These are phyloP conservation scores for Wickerhamiella shivajii DNA, from an alignment of 805 yeast species.

Conservation along the genomic window DNA sequence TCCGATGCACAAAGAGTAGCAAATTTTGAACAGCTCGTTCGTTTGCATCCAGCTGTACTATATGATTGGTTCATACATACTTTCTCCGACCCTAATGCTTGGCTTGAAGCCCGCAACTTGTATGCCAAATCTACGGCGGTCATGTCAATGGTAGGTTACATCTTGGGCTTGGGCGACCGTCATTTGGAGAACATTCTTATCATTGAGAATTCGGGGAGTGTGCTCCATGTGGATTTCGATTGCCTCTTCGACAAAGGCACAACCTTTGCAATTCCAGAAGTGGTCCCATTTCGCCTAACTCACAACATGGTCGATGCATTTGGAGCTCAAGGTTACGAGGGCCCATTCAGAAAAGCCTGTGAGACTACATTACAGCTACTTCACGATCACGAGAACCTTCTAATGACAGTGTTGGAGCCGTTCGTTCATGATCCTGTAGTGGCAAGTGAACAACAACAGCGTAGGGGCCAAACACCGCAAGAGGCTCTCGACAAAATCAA, in stretches of 20 bases:
- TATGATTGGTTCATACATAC: constrained; percentile 79
- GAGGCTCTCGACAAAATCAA: constrained; percentile 56
- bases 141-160: constrained; percentile 93
- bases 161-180: constrained; percentile 89
- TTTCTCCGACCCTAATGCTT: constrained; percentile 75
- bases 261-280: constrained; percentile 64
- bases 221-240: constrained; percentile 91
- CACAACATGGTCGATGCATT: constrained; percentile 78
- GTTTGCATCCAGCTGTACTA: constrained; percentile 36
- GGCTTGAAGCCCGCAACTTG: constrained; percentile 68
- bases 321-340: constrained; percentile 76
- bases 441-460: constrained; percentile 41
- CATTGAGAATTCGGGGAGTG: constrained; percentile 56
- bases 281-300: constrained; percentile 88
- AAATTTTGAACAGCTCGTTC: constrained; percentile 25
- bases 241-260: constrained; percentile 75
- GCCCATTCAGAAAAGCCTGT: constrained; percentile 69
- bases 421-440: constrained; percentile 84
- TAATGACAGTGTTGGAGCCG: constrained; percentile 84
- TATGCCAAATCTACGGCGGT: constrained; percentile 78
- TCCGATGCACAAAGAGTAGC: constrained; percentile 24
- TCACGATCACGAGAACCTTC: constrained; percentile 62
- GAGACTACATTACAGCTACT: constrained; percentile 67
- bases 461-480: constrained; percentile 26
- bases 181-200: constrained; percentile 86